Conservation (phyloP, 2,329 filamentous ascomycete species). For the Colletotrichum sp. region DNA sequence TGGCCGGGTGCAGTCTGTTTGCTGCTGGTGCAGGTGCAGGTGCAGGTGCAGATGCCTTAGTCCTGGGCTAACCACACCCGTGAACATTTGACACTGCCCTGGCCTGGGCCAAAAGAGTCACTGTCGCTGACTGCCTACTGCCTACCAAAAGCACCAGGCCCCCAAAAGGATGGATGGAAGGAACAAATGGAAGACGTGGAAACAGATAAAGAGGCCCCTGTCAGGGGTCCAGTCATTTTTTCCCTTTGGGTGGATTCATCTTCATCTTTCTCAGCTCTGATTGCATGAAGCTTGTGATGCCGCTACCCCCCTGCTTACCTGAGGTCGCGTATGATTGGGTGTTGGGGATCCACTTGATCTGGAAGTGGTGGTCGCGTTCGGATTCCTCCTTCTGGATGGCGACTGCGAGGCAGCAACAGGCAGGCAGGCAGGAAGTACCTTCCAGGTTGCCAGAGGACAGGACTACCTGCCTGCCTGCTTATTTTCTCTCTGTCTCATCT, state of each 20-base stretch:
- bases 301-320: background rate
- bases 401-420: background rate
- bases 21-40: too few relatives aligned
- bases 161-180: background rate
- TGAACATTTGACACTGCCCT: background rate
- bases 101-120: background rate
- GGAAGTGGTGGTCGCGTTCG: background rate
- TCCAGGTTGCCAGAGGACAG: too few relatives aligned
- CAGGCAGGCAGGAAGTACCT: background rate
- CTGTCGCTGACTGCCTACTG: background rate
- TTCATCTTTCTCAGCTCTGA: background rate
- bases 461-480: background rate
- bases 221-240: background rate
- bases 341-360: background rate
- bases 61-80: background rate
- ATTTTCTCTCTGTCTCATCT: background rate
- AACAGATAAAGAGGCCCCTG: background rate
- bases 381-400: background rate
- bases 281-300: constrained; percentile 17
- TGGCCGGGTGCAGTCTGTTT: too few relatives aligned
- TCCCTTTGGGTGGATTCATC: background rate
- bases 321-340: background rate
- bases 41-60: background rate
- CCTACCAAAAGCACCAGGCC: background rate
- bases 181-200: background rate